phyloP scores from a whole-genome alignment of 805 yeast species.

The Yamadazyma ubonensis region DNA sequence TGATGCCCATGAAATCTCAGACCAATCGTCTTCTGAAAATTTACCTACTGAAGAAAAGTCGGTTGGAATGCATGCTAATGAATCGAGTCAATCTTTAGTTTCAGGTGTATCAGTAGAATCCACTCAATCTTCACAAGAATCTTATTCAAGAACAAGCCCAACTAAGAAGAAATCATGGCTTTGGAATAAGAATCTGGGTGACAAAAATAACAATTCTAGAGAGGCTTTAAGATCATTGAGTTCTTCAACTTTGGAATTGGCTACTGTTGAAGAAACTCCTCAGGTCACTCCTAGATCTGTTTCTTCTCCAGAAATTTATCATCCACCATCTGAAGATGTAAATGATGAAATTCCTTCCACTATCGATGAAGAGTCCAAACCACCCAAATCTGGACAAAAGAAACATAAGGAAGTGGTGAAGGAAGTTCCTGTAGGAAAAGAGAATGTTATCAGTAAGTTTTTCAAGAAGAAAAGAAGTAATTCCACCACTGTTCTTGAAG shows the following conservation, averaged over 20 bases:
- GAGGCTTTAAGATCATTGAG: slow-evolving; percentile 29
- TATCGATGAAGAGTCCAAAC: neutral
- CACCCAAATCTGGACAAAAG: too few relatives aligned
- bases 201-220: slow-evolving; percentile 1
- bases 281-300: slow-evolving; percentile 26
- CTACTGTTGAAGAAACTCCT: slow-evolving; percentile 23
- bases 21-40: slow-evolving; percentile 13
- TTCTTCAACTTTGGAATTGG: slow-evolving; percentile 29
- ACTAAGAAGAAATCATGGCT: slow-evolving; percentile 43
- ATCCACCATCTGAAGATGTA: too few relatives aligned
- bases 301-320: slow-evolving; percentile 35
- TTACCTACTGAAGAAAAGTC: slow-evolving; percentile 5
- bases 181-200: slow-evolving; percentile 30
- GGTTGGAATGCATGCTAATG: neutral
- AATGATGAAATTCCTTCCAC: too few relatives aligned
- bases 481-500: slow-evolving; percentile 11
- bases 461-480: slow-evolving; percentile 36
- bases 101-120: slow-evolving; percentile 12
- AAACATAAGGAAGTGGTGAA: slow-evolving; percentile 10
- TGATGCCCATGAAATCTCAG: slow-evolving; percentile 16
- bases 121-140: slow-evolving; percentile 14
- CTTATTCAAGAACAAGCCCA: slow-evolving; percentile 16
- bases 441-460: slow-evolving; percentile 40
- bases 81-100: slow-evolving; percentile 4
- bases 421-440: slow-evolving; percentile 26